Percentiles rank a stretch among this genome's conserved stretches.
phyloP scores from a whole-genome alignment of 805 yeast species.

The Wickerhamiella spandovensis region DNA sequence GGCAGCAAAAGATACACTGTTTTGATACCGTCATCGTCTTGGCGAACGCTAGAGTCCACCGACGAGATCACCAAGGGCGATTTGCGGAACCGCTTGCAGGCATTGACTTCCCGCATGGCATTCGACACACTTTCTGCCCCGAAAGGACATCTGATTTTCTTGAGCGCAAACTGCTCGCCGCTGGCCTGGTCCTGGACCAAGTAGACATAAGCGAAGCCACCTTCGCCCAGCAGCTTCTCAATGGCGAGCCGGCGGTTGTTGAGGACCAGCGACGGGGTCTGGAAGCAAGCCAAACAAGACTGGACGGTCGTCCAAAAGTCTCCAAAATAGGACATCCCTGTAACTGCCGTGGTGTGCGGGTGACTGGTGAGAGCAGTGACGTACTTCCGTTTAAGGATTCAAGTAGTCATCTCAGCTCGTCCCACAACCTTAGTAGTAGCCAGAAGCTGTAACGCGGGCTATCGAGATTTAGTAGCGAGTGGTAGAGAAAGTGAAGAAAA shows the following conservation, averaged over 20 bases:
- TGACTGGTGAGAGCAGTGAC: too few species aligned
- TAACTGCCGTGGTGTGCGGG: not conserved
- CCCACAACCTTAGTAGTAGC: too few species aligned
- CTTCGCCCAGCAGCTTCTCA: constrained; percentile 70
- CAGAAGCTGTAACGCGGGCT: too few species aligned
- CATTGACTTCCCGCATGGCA: constrained; percentile 68
- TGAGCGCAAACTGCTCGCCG: constrained; percentile 51
- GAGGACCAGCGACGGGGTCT: constrained; percentile 44
- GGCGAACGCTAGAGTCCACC: constrained; percentile 57
- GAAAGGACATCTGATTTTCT: constrained; percentile 77
- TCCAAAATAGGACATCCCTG: constrained; percentile 3
- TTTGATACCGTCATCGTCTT: constrained; percentile 67
- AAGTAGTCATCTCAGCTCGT: too few species aligned
- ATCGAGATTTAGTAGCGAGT: too few species aligned
- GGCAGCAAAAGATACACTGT: constrained; percentile 73
- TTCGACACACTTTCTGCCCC: constrained; percentile 62
- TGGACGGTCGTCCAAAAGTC: constrained; percentile 22
- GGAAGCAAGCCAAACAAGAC: constrained; percentile 28
- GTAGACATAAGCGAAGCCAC: constrained; percentile 80
- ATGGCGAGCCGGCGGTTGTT: constrained; percentile 52
- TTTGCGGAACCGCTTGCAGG: constrained; percentile 54
- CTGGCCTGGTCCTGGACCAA: constrained; percentile 42
- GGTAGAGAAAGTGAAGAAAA: too few species aligned
- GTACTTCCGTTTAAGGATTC: too few species aligned
- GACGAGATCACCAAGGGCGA: constrained; percentile 51